These are phyloP conservation scores for Sophora flavescens DNA, from an alignment of 306 rosid species.

Conservation along the genomic window DNA sequence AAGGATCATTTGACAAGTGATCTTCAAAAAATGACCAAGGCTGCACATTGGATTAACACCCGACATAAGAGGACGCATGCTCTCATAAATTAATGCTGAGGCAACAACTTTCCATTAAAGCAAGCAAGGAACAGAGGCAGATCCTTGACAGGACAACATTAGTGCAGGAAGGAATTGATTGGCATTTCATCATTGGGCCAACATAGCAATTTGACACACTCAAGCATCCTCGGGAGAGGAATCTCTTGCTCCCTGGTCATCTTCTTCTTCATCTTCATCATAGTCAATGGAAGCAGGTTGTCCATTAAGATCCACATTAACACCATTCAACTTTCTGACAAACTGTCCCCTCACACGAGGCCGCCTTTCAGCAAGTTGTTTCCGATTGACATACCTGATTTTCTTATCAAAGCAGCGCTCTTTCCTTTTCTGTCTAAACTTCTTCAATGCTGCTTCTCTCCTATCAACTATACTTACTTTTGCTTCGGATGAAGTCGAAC, in stretches of 20 bases:
- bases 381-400: conserved; percentile 88
- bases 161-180: not conserved
- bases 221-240: conserved; percentile 54
- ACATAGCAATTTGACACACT: conserved; percentile 28
- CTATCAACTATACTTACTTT: conserved; percentile 73
- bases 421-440: conserved; percentile 96
- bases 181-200: not conserved
- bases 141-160: conserved; percentile 16
- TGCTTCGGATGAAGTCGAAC: conserved; percentile 67
- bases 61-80: conserved; percentile 4
- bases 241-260: conserved; percentile 51
- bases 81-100: conserved; percentile 37
- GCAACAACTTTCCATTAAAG: conserved; percentile 38
- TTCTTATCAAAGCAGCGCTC: conserved; percentile 97
- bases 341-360: conserved; percentile 96
- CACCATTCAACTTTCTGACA: conserved; percentile 84
- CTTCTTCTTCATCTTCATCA: conserved; percentile 78
- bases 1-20: conserved; percentile 22
- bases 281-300: conserved; percentile 75
- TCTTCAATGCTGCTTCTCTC: conserved; percentile 96
- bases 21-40: conserved; percentile 29
- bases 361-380: conserved; percentile 88
- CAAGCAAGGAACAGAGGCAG: conserved; percentile 40
- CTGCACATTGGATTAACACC: conserved; percentile 22
- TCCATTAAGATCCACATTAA: conserved; percentile 85